A percentile compares a stretch with the other conserved stretches of the same genome.
These are phyloP conservation scores for Saccharum officinarum DNA, from an alignment of 176 grass and related monocot species.

Conservation along the genomic window DNA sequence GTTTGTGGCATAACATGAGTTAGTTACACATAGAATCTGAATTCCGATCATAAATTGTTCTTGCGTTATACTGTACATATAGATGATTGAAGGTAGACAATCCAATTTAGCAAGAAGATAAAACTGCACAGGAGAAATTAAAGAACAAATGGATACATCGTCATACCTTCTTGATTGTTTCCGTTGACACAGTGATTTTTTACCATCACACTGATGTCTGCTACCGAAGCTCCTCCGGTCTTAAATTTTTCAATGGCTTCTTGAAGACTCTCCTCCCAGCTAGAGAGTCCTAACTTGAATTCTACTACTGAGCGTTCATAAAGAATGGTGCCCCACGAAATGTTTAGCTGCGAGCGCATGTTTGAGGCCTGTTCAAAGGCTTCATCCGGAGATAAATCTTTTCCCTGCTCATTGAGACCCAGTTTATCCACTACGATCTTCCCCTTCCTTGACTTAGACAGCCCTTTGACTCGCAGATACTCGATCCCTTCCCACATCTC, in stretches of 20 bases:
- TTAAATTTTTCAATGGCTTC: slow-evolving; percentile 90
- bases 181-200: slow-evolving; percentile 85
- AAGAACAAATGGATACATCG: neutral
- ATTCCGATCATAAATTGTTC: too few relatives aligned
- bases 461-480: slow-evolving; percentile 57
- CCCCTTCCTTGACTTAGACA: slow-evolving; percentile 61
- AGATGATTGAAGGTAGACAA: neutral
- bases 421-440: slow-evolving; percentile 47
- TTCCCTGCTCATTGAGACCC: slow-evolving; percentile 47
- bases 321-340: slow-evolving; percentile 90
- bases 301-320: slow-evolving; percentile 90
- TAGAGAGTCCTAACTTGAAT: slow-evolving; percentile 70
- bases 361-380: slow-evolving; percentile 66
- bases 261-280: slow-evolving; percentile 79
- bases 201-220: slow-evolving; percentile 71
- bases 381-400: slow-evolving; percentile 57
- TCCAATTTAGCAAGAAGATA: neutral
- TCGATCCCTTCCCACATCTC: slow-evolving; percentile 86
- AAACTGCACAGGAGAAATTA: neutral
- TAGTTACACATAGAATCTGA: too few relatives aligned
- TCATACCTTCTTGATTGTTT: slow-evolving; percentile 75
- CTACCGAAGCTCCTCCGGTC: slow-evolving; percentile 56
- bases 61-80: too few relatives aligned
- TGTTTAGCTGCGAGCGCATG: slow-evolving; percentile 80
- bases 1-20: too few relatives aligned